Evolutionary conservation across 108 stramenopile species (phyloP).

Genomic region (Cylindrotheca closterium): DNA sequence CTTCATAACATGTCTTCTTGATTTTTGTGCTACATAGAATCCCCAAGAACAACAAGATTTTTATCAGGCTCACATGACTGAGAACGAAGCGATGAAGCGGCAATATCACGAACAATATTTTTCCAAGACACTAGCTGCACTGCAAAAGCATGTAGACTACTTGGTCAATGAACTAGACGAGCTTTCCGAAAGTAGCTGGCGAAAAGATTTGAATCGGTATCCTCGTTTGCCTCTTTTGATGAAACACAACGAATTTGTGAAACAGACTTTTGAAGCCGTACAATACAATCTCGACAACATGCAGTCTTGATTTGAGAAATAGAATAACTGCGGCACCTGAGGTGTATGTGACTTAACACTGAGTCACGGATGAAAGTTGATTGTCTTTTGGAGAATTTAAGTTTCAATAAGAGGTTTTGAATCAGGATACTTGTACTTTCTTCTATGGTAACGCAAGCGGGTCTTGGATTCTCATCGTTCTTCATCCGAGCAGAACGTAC

Average conservation of each 20-base stretch:
- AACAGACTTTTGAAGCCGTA: conserved; percentile 18
- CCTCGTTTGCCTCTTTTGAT: conserved; percentile 25
- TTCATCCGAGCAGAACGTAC: too few relatives aligned
- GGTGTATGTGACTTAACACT: too few relatives aligned
- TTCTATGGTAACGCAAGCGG: too few relatives aligned
- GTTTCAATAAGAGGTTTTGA: too few relatives aligned
- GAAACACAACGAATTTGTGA: conserved; percentile 26
- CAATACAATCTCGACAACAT: conserved; percentile 13
- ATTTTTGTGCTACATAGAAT: too few relatives aligned
- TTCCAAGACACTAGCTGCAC: conserved; percentile 43
- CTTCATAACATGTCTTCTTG: too few relatives aligned
- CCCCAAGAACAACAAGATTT: conserved; percentile 25
- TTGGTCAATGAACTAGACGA: conserved; percentile 42
- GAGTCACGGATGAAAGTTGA: too few relatives aligned
- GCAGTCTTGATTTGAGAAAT: too few relatives aligned
- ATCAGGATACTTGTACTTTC: too few relatives aligned
- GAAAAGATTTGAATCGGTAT: conserved; percentile 42
- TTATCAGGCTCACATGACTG: conserved; percentile 47
- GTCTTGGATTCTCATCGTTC: too few relatives aligned
- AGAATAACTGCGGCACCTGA: too few relatives aligned
- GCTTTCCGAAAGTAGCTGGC: conserved; percentile 37
- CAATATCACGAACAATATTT: conserved; percentile 55
- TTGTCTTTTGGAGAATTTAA: too few relatives aligned
- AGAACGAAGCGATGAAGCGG: conserved; percentile 48
- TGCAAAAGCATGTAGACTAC: conserved; percentile 54